Evolutionary conservation across 345 rosid species (phyloP), one percentile per base, ranked within the genome.

Genomic region (Eucalyptus decipiens): DNA sequence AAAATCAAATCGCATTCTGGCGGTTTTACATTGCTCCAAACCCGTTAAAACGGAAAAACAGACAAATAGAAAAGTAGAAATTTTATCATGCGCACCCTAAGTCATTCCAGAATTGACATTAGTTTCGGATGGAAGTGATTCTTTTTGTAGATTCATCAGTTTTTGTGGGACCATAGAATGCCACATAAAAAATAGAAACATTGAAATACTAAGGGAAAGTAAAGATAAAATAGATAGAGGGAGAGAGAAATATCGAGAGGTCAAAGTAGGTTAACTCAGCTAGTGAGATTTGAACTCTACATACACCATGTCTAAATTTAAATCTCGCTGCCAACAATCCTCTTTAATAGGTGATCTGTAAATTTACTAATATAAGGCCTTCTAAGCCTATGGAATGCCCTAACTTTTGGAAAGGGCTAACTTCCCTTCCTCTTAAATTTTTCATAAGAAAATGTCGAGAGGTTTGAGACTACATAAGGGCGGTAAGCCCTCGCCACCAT

Each of bases 261-360:
- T 5, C 28, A 24, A 24, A 56, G 6, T 24, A 24, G 30, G 6
- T 24, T 56, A 0, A 24, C 62, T 56, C 0, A 24, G 1, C 1
- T 24, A 13, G 62, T 56, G 62, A 56, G 30, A 1, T 56, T 56
- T 0, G 14, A 56, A 56, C 6, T 56, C 62, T 56, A 9, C 28
- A 23, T 11, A 56, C 62, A 56, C 1, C 12, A 23, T 9, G 3
- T 1, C 28, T 23, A 11, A 56, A 11, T 56, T 56, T 9, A 24
- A 56, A 56, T 56, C 26, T 56, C 1, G 3, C 30, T 7, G 13
- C 3, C 30, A 23, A 9, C 1, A 4, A 1, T 1, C 6, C 62
- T 56, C 62, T 56, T 23, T 56, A 24, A 24, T 56, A 23, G 19
- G 13, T 2, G 30, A 56, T 4, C 30, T 4, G 62, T 56, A 56